Base-by-base conservation (phyloP, 768 basidiomycete species). In the Boletus coccyginus region DNA sequence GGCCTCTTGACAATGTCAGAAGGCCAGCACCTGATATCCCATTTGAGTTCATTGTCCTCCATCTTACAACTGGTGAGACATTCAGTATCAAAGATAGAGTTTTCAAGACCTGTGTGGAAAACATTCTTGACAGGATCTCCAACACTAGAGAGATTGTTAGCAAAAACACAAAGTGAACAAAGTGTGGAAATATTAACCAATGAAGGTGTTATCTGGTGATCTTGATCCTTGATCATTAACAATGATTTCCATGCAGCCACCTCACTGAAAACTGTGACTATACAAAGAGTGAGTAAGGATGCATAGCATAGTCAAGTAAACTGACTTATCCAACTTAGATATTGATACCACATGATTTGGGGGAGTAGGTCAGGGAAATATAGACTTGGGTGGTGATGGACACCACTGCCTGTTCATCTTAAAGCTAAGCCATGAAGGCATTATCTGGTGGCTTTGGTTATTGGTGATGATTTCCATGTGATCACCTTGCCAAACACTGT, bases 51-150 rank as follows among this genome's bases (percentile, higher is more conserved):
- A 24, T 76, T 75, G 68, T 96, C 93, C 52, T 90, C 85, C 68
- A 86, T 78, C 70, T 87, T 88, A 66, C 89, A 89, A 65, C 94
- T 92, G 67, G 95, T 94, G 62, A 96, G 84, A 74, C 94, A 92
- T 70, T 97, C 98, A 54, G 94, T 94, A 73, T 97, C 94, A 66
- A 97, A 98, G 55, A 97, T 89, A 10, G 94, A 97, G 76, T 98
- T 98, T 62, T 81, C 64, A n/a, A 96, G 93, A 76, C 98, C 93
- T 43, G 88, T 80, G 73, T 92, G 87, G 77, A 86, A 93, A 33
- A 93, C 93, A 70, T 99, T 98, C 79, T 99, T 98, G 43, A 97
- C 96, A 57, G 86, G 82, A 72, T 99, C 96, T 67, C 97, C 97
- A 66, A 99, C 90, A 69, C 73, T 79, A 16, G 0, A 9, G 1